These are phyloP conservation scores for Flaveria trinervia DNA, from an alignment of 129 eudicot species.

Conservation along the genomic window DNA sequence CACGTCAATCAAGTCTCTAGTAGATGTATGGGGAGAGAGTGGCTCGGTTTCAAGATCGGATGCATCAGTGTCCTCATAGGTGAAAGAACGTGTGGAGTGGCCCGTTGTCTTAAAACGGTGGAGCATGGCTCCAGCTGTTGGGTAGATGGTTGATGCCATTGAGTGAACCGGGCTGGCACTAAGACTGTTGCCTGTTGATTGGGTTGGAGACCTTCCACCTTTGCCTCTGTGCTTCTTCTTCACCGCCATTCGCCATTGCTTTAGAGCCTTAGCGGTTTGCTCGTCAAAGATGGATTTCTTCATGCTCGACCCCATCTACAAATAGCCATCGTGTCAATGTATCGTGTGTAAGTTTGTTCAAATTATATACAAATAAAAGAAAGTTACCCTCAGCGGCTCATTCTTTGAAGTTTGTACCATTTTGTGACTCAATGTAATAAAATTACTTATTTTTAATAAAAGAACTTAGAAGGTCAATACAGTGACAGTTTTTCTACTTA, in stretches of 20 bases:
- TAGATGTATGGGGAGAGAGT: slow-evolving; percentile 41
- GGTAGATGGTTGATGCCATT: slow-evolving; percentile 45
- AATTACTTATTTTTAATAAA: too few species aligned
- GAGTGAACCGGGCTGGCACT: slow-evolving; percentile 52
- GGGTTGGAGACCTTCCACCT: slow-evolving; percentile 46
- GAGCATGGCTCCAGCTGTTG: slow-evolving; percentile 39
- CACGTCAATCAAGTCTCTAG: slow-evolving; percentile 44
- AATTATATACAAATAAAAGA: too few species aligned
- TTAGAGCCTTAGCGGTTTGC: slow-evolving; percentile 64
- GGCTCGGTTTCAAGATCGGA: slow-evolving; percentile 66
- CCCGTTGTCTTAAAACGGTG: slow-evolving; percentile 88
- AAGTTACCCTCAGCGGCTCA: too few species aligned
- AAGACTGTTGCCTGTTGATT: slow-evolving; percentile 38
- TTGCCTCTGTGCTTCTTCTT: slow-evolving; percentile 56
- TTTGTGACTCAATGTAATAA: too few species aligned
- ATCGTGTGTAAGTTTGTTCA: neutral
- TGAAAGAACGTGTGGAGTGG: slow-evolving; percentile 52
- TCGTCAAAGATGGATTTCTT: slow-evolving; percentile 77
- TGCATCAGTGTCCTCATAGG: slow-evolving; percentile 42
- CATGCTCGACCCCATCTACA: slow-evolving; percentile 83
- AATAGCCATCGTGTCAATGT: neutral
- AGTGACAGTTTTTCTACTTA: too few species aligned
- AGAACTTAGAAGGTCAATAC: too few species aligned
- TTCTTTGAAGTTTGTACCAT: too few species aligned
- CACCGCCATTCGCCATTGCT: slow-evolving; percentile 64